Percentiles rank a stretch among this genome's conserved stretches.
Conservation (phyloP, 768 basidiomycete genomes). For the Boletus insuetus region DNA sequence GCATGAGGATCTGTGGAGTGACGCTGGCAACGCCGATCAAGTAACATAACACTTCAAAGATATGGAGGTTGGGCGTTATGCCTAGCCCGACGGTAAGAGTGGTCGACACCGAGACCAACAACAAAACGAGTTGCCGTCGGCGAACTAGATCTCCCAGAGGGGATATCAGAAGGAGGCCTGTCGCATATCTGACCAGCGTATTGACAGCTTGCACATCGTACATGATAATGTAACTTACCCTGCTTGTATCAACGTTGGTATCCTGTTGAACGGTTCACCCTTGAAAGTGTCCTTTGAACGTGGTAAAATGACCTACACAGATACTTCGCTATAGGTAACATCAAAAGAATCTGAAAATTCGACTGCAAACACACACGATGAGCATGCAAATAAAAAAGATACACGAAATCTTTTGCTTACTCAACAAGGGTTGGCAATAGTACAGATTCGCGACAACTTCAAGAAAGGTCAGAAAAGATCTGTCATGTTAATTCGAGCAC, state of each 20-base stretch:
- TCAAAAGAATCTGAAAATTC: constrained; percentile 39
- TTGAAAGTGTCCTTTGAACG: neutral
- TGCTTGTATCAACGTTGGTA: constrained; percentile 66
- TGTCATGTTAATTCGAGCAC: neutral
- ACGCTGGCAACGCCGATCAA: constrained; percentile 71
- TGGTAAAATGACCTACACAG: constrained; percentile 22
- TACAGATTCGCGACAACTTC: constrained; percentile 74
- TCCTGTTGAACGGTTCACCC: constrained; percentile 33
- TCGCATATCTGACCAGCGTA: constrained; percentile 52
- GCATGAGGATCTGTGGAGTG: constrained; percentile 71
- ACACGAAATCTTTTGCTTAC: constrained; percentile 35
- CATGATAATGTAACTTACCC: constrained; percentile 42
- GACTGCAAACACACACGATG: constrained; percentile 13
- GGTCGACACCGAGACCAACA: constrained; percentile 51
- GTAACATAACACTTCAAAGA: constrained; percentile 68
- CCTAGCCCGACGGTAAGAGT: constrained; percentile 70
- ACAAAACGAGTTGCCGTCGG: constrained; percentile 65
- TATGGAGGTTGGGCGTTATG: constrained; percentile 52
- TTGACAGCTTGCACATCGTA: neutral
- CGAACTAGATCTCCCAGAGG: constrained; percentile 84
- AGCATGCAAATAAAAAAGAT: neutral
- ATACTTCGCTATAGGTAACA: constrained; percentile 37
- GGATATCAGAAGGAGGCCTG: constrained; percentile 69
- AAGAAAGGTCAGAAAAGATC: neutral
- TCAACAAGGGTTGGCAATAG: constrained; percentile 79